Conservation (phyloP, 2,329 filamentous ascomycete species). For the Fusarium sp. region DNA sequence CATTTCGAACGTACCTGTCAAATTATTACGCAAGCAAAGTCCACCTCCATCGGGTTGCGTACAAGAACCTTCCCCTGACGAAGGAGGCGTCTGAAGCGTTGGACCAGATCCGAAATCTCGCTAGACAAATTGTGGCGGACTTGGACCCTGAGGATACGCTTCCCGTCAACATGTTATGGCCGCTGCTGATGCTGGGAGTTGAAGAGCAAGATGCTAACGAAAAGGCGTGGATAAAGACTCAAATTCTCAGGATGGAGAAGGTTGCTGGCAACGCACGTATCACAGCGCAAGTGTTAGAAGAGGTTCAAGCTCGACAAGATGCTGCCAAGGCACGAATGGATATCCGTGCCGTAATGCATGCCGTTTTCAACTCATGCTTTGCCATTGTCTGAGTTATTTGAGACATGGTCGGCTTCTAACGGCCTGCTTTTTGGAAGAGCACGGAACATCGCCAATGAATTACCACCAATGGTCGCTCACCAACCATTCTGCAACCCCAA, state of each 20-base stretch:
- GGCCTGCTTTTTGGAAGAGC: neutral
- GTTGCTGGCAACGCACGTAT: slow-evolving; percentile 56
- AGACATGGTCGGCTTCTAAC: neutral
- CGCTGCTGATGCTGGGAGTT: slow-evolving; percentile 63
- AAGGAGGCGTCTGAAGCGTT: slow-evolving; percentile 59
- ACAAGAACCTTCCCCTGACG: slow-evolving; percentile 62
- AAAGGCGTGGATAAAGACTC: slow-evolving; percentile 60
- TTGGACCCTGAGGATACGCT: slow-evolving; percentile 56
- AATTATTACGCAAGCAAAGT: slow-evolving; percentile 67
- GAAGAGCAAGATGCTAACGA: slow-evolving; percentile 62
- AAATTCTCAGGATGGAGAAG: slow-evolving; percentile 59
- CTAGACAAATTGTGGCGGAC: slow-evolving; percentile 54
- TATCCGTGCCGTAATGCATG: slow-evolving; percentile 58
- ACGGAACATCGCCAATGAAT: neutral
- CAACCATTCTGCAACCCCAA: neutral
- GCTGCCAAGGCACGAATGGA: slow-evolving; percentile 52
- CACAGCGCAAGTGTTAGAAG: slow-evolving; percentile 57
- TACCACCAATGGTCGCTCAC: neutral
- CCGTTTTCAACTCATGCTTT: slow-evolving; percentile 62
- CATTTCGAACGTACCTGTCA: slow-evolving; percentile 64
- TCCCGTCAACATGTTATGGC: slow-evolving; percentile 67
- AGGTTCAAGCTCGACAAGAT: slow-evolving; percentile 57
- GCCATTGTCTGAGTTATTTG: slow-evolving; percentile 54
- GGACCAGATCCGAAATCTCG: slow-evolving; percentile 58
- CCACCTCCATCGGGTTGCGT: slow-evolving; percentile 66